A percentile compares a stretch with the other conserved stretches of the same genome.
Conservation (phyloP, 73 alveolate genomes). For the Strombidium stylifer region DNA sequence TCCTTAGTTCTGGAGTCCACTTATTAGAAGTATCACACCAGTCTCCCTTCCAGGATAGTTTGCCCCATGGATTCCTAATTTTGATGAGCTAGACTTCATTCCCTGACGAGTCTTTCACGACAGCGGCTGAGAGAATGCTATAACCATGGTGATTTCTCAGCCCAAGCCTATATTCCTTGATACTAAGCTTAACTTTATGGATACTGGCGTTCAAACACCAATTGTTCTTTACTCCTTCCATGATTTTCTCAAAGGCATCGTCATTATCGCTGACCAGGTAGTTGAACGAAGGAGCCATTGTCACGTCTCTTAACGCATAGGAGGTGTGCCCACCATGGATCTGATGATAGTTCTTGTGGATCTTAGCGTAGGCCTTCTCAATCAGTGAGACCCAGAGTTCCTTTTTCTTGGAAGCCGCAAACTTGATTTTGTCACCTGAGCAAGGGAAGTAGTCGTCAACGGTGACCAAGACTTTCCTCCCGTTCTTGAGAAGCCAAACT, state of each 20-base stretch:
- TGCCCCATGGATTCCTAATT: conserved; percentile 98
- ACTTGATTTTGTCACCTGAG: conserved; percentile 71
- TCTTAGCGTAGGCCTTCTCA: conserved; percentile 95
- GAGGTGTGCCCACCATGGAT: conserved; percentile 89
- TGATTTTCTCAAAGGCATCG: conserved; percentile 63
- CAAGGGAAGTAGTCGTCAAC: conserved; percentile 86
- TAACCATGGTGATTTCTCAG: conserved; percentile 91
- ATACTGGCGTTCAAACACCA: conserved; percentile 81
- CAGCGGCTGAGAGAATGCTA: conserved; percentile 81
- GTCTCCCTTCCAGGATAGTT: conserved; percentile 94
- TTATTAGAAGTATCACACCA: conserved; percentile 93
- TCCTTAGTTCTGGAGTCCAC: conserved; percentile 92
- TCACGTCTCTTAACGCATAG: conserved; percentile 85
- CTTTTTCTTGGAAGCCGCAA: conserved; percentile 76
- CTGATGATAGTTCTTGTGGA: conserved; percentile 86
- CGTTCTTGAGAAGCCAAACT: conserved; percentile 56
- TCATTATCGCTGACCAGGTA: conserved; percentile 80
- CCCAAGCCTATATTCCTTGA: conserved; percentile 87
- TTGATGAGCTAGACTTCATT: conserved; percentile 64
- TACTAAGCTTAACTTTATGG: conserved; percentile 72
- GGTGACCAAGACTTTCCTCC: conserved; percentile 66
- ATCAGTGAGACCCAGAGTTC: conserved; percentile 90
- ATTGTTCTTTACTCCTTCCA: conserved; percentile 67
- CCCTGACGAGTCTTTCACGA: conserved; percentile 54
- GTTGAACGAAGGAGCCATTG: conserved; percentile 92